These are phyloP conservation scores for Aureobasidium sp. DNA, from an alignment of 2,329 filamentous ascomycete genomes.

Conservation along the genomic window DNA sequence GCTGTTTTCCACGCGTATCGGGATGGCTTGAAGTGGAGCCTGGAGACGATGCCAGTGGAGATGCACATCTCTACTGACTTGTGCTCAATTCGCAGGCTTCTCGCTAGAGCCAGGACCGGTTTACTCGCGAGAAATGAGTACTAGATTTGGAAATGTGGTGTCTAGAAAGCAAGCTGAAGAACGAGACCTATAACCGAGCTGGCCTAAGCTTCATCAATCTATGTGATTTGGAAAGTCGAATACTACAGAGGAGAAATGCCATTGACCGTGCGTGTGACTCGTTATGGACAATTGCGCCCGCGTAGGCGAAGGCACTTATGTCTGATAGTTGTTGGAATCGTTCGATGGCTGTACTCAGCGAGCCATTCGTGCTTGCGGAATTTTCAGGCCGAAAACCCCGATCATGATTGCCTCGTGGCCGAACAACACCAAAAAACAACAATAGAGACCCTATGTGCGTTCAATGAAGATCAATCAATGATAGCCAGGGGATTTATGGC, in stretches of 20 bases:
- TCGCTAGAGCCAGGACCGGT: too few relatives aligned
- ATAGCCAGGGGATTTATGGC: not conserved
- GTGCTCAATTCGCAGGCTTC: too few relatives aligned
- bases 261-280: not conserved
- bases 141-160: too few relatives aligned
- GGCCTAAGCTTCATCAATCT: not conserved
- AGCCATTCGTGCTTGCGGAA: too few relatives aligned
- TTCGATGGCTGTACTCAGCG: not conserved
- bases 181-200: not conserved
- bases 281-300: not conserved
- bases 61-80: not conserved
- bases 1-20: not conserved
- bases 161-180: too few relatives aligned
- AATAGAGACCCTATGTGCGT: too few relatives aligned
- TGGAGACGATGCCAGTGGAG: not conserved
- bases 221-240: not conserved
- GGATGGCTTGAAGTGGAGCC: not conserved
- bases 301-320: not conserved
- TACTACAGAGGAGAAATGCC: not conserved
- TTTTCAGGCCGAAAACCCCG: not conserved
- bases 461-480: not conserved
- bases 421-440: not conserved
- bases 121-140: too few relatives aligned
- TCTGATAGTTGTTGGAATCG: not conserved
- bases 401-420: not conserved